These are phyloP conservation scores for Fusarium incarnatum DNA, from an alignment of 2,329 filamentous ascomycete genomes.

Conservation along the genomic window DNA sequence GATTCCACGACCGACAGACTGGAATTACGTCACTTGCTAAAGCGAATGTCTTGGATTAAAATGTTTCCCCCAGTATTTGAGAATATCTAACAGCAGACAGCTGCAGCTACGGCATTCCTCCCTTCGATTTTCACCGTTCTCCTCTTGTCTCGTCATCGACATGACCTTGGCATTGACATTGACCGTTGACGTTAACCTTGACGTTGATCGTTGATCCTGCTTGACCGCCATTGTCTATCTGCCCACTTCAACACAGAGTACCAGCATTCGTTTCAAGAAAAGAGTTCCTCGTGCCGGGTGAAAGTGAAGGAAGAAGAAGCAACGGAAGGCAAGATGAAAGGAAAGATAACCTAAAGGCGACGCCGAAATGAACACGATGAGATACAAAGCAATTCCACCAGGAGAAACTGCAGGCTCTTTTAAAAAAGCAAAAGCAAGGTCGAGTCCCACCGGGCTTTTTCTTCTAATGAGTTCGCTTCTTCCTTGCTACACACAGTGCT, in stretches of 20 bases:
- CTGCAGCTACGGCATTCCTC: not conserved
- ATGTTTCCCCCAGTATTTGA: not conserved
- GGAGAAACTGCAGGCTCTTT: constrained; percentile 3
- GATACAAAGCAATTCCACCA: constrained; percentile 32
- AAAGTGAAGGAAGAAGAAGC: not conserved
- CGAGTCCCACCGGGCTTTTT: not conserved
- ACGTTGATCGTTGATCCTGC: not conserved
- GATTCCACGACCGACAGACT: not conserved
- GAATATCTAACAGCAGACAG: too few relatives aligned
- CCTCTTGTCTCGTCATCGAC: constrained; percentile 16
- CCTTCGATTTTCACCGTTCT: constrained; percentile 2
- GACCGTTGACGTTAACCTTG: not conserved
- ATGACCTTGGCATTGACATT: not conserved
- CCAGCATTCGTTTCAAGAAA: constrained; percentile 5
- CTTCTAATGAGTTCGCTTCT: not conserved
- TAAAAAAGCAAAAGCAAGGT: not conserved
- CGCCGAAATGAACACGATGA: not conserved
- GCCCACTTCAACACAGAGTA: not conserved
- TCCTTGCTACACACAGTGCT: not conserved
- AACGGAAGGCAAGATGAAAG: constrained; percentile 5
- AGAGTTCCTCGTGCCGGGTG: constrained; percentile 1
- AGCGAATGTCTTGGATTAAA: not conserved
- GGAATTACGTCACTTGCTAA: not conserved
- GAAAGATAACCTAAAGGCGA: not conserved
- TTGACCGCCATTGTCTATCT: constrained; percentile 33